Conservation (phyloP, 495 filamentous ascomycete genomes). For the Hamigera avellanea region DNA sequence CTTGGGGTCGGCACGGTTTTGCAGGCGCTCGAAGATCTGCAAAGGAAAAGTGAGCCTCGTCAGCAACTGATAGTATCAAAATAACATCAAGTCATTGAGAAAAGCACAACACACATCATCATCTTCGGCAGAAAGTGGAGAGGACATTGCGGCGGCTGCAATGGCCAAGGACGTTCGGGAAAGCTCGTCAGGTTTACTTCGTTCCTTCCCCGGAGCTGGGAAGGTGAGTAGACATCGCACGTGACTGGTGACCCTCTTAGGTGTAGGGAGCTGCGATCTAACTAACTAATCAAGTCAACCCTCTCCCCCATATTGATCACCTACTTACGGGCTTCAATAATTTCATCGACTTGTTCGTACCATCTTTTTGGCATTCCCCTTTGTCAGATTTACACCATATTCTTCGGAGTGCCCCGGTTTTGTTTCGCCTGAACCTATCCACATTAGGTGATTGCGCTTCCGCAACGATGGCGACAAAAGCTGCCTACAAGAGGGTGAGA, state of each 20-base stretch:
- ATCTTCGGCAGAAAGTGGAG: constrained; percentile 30
- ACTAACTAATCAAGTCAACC: neutral
- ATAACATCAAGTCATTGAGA: neutral
- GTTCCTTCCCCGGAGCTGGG: too few species aligned
- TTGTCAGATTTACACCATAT: neutral
- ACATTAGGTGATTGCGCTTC: neutral
- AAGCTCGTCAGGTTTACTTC: neutral
- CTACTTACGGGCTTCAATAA: neutral
- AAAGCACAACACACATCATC: constrained; percentile 21
- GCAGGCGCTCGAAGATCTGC: constrained; percentile 57
- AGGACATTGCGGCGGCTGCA: constrained; percentile 33
- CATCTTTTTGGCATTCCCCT: neutral
- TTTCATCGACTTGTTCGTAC: neutral
- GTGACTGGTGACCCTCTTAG: neutral
- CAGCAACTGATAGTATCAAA: constrained; percentile 1
- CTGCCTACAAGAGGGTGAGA: constrained; percentile 74
- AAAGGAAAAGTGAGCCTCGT: neutral
- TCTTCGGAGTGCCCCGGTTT: neutral
- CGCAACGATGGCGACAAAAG: constrained; percentile 61
- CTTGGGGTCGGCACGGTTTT: constrained; percentile 47
- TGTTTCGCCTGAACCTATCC: neutral
- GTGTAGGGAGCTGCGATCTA: neutral
- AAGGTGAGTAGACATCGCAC: neutral
- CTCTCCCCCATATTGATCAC: neutral
- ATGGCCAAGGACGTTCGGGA: constrained; percentile 13